A percentile compares a stretch with the other conserved stretches of the same genome.
phyloP scores from a whole-genome alignment of 352 stramenopile species.

The Phytophthora citrophthora region DNA sequence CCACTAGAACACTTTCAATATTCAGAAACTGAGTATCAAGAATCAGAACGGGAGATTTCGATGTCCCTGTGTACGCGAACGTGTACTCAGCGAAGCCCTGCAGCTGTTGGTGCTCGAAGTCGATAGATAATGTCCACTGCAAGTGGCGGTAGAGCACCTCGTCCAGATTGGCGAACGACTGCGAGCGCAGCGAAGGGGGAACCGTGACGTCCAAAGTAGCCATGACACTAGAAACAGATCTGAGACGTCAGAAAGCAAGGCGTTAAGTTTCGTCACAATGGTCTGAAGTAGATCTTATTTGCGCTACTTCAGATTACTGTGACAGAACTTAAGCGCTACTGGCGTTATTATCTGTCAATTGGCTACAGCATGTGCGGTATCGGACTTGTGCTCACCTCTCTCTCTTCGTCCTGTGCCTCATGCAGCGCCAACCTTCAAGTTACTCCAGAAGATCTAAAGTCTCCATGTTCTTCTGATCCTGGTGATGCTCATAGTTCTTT shows the following conservation, averaged over 20 bases:
- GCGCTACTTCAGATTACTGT: too few relatives aligned
- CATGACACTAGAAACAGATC: slow-evolving; percentile 1
- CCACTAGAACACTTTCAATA: slow-evolving; percentile 64
- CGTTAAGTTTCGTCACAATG: too few relatives aligned
- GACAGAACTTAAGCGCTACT: not conserved
- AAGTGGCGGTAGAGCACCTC: slow-evolving; percentile 84
- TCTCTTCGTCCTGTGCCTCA: not conserved
- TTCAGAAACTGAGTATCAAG: slow-evolving; percentile 88
- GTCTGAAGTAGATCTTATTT: too few relatives aligned
- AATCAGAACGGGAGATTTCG: slow-evolving; percentile 43
- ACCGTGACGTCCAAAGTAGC: not conserved
- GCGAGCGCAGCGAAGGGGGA: slow-evolving; percentile 36
- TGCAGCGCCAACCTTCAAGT: not conserved
- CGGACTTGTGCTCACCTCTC: slow-evolving; percentile 24
- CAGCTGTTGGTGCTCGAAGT: slow-evolving; percentile 84
- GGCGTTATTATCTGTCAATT: not conserved
- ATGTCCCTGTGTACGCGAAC: slow-evolving; percentile 49
- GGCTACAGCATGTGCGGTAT: slow-evolving; percentile 38
- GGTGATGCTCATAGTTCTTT: not conserved
- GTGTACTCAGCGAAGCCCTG: slow-evolving; percentile 83
- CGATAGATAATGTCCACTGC: slow-evolving; percentile 80
- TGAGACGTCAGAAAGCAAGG: not conserved
- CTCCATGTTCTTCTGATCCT: not conserved
- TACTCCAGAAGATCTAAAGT: not conserved
- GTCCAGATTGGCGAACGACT: slow-evolving; percentile 89